phyloP scores from a whole-genome alignment of 2,329 filamentous ascomycete species.

The Talaromyces sp. region DNA sequence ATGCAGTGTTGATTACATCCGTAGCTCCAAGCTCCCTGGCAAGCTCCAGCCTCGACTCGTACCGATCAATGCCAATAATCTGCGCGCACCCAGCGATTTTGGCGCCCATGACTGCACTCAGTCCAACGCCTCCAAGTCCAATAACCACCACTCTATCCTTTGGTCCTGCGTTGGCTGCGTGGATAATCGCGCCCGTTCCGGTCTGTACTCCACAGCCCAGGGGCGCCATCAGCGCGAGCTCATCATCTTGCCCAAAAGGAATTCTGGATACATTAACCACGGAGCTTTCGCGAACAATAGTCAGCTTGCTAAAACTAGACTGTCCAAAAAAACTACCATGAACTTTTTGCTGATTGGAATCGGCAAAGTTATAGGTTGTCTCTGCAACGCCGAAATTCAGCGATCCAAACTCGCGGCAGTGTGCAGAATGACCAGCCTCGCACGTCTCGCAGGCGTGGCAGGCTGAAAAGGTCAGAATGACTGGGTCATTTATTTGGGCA shows the following conservation, averaged over 20 bases:
- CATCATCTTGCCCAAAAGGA: conserved; percentile 17
- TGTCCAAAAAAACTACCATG: background rate
- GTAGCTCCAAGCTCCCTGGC: conserved; percentile 39
- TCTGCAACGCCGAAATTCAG: background rate
- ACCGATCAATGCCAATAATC: conserved; percentile 40
- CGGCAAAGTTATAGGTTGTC: background rate
- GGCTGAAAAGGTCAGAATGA: conserved; percentile 45
- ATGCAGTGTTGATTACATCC: conserved; percentile 30
- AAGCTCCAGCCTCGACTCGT: conserved; percentile 30
- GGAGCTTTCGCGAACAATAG: conserved; percentile 36
- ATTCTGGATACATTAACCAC: background rate
- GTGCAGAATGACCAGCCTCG: background rate
- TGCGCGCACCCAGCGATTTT: conserved; percentile 36
- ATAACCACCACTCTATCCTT: conserved; percentile 38
- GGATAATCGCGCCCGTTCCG: conserved; percentile 37
- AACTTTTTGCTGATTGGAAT: background rate
- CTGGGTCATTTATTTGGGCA: conserved; percentile 41
- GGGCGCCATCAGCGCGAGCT: conserved; percentile 38
- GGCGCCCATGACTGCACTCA: conserved; percentile 43
- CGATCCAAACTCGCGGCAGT: background rate
- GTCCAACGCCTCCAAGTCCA: conserved; percentile 44
- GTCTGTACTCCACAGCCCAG: conserved; percentile 46
- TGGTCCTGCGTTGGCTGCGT: conserved; percentile 30
- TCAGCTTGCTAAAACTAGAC: background rate
- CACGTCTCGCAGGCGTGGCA: conserved; percentile 47